Base-by-base conservation (phyloP, 768 basidiomycete genomes). In the Boletus sp. region DNA sequence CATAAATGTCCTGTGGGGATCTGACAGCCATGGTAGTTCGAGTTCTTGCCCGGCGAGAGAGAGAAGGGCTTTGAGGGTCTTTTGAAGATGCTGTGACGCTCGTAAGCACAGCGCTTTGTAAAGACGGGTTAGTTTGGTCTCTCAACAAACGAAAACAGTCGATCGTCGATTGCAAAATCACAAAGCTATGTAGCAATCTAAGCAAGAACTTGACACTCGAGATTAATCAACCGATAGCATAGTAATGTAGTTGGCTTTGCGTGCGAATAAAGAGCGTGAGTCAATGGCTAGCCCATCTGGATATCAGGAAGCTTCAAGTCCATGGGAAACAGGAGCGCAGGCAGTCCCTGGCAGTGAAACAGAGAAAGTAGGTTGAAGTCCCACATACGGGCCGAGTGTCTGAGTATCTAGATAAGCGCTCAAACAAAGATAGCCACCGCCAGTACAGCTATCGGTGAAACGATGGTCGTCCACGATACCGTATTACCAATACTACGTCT, bases 1-100 rank as follows among this genome's bases (percentile, higher is more conserved):
- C 61, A 64, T 72, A 70, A 1, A 60, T 46, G 54, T 69, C 69
- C 20, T 68, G 67, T 1, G 64, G 58, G 1, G 67, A 58, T 49
- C 64, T 66, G 54, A 58, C 66, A 4, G 58, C 61, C 64, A 68
- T 68, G 17, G 48, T 56, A 35, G 40, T 36, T 33, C 0, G 41
- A 54, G 39, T 39, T 37, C 10, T 20, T 50, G 42, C 10, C 29
- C 36, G 24, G 9, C 2, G 14, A 14, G 28, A 41, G 24, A 32
- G 18, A 12, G 37, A 24, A 42, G 20, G 28, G 29, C 39, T 52
- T n/a, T n/a, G 36, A 50, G 40, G 46, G 18, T 36, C 7, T 33
- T 30, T 30, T 24, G 24, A 35, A 30, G 48, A 52, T 47, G 58
- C 37, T 64, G 61, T 60, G 64, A 50, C 35, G 58, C 58, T 59